Evolutionary conservation across 2,329 filamentous ascomycete genomes (phyloP), one percentile per base, ranked within the genome.

Genomic region (Claviceps maximensis): DNA sequence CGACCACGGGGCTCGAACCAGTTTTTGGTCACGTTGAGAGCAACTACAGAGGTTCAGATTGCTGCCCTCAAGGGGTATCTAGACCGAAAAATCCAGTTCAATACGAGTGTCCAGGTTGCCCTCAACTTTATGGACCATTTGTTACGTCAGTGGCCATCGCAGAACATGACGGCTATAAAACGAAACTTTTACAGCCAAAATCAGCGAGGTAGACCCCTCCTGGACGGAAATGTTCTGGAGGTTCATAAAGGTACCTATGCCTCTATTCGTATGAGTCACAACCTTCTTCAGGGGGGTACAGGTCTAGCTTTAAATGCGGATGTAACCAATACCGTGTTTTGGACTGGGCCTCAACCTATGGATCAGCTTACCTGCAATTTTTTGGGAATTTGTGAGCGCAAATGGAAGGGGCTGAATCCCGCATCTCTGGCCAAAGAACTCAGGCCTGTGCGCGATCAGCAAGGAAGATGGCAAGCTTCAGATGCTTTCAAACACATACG

Each of bases 71-170:
- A 76, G 3, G 72, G 74, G 0, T 96, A 91, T 63, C 72, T 95
- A 2, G 62, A 73, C 1, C 75, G 81, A 48, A 71, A 77, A 54
- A 71, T 76, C 21, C 68, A 74, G 1, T 86, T 86, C 65, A 79
- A 85, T 62, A 80, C 79, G 40, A 70, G 76, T 21, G 82, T 91
- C 21, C 75, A 91, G 8, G 87, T 93, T 62, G 84, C 86, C 15
- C 80, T 97, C 67, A 95, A 86, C 64, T 96, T 96, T 62, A 73
- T 96, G 4, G 93, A 98, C 58, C 93, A 98, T 63, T 73, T 91
- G 8, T 74, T 98, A 53, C 87, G 93, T 4, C 82, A 95, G 66
- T 76, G 72, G n/a, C 89, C 93, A 0, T 84, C 83, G 0, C 71
- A 81, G 60, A 70, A 74, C 2, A 81, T 88, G 61, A 74, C 84